Evolutionary conservation across 2,329 filamentous ascomycete species (phyloP).

Genomic region (Aspergillus bombycis): DNA sequence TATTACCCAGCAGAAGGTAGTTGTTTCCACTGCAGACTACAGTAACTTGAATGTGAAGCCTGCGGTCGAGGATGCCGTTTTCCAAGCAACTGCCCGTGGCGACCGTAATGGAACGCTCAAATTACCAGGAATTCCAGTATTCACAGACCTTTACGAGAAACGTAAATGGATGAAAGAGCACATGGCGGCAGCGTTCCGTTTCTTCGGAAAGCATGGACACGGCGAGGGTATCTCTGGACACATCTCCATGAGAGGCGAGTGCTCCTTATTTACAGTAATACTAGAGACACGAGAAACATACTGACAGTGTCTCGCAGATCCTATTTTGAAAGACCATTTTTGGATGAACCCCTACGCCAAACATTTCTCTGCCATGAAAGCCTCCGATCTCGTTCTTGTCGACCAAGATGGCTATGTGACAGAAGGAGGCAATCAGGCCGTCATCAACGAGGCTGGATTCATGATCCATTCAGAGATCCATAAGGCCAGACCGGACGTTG

Average conservation of each 20-base stretch:
- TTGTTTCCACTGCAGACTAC: constrained; percentile 16
- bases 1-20: constrained; percentile 9
- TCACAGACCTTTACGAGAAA: constrained; percentile 47
- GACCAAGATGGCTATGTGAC: constrained; percentile 45
- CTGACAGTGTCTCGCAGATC: constrained; percentile 28
- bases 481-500: constrained; percentile 60
- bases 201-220: constrained; percentile 45
- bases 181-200: constrained; percentile 47
- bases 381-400: constrained; percentile 45
- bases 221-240: constrained; percentile 47
- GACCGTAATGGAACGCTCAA: constrained; percentile 40
- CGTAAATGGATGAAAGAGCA: constrained; percentile 58
- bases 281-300: neutral
- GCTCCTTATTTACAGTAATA: neutral
- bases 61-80: constrained; percentile 31
- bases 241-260: constrained; percentile 43
- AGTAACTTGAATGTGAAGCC: constrained; percentile 17
- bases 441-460: constrained; percentile 54
- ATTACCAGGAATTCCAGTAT: constrained; percentile 42
- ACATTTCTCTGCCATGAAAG: constrained; percentile 47
- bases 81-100: constrained; percentile 42
- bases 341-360: constrained; percentile 46
- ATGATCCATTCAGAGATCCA: constrained; percentile 65
- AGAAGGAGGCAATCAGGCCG: constrained; percentile 44
- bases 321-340: constrained; percentile 42